Percentiles rank a stretch among this genome's conserved stretches.
These are phyloP conservation scores for Ophiocordyceps robertsii DNA, from an alignment of 2,329 filamentous ascomycete genomes.

Conservation along the genomic window DNA sequence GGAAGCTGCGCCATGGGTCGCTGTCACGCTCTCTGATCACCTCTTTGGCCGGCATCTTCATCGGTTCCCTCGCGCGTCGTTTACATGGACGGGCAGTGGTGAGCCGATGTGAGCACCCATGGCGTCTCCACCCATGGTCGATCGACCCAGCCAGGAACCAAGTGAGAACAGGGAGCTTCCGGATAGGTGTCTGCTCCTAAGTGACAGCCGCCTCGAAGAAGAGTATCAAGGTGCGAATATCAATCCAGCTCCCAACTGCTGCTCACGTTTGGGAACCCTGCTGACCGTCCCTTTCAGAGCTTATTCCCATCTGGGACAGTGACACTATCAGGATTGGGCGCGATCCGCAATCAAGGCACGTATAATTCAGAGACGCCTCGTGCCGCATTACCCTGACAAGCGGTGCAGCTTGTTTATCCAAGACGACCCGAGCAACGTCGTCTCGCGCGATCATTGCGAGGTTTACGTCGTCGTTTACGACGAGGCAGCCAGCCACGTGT, in stretches of 20 bases:
- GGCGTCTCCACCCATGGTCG: not conserved
- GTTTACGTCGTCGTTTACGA: conserved; percentile 42
- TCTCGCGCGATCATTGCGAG: conserved; percentile 42
- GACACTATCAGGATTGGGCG: conserved; percentile 22
- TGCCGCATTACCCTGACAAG: not conserved
- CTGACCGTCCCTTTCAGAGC: conserved; percentile 5
- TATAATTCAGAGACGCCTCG: not conserved
- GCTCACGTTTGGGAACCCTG: not conserved
- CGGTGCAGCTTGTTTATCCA: conserved; percentile 25
- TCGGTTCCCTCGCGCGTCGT: too few species aligned
- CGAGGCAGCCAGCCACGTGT: conserved; percentile 27
- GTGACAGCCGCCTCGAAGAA: not conserved
- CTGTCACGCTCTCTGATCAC: too few species aligned
- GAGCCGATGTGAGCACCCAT: not conserved
- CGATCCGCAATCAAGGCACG: conserved; percentile 20
- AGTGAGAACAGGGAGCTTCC: too few species aligned
- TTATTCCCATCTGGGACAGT: conserved; percentile 15
- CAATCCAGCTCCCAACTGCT: too few species aligned
- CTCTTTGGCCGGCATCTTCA: too few species aligned
- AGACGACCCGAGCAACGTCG: conserved; percentile 18
- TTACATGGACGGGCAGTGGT: too few species aligned
- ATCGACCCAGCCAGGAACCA: not conserved
- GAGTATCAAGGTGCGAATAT: conserved; percentile 1
- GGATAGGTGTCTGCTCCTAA: conserved; percentile 1
- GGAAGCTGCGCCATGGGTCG: too few species aligned